Base-by-base conservation (phyloP, 169 alveolate species). In the Plasmodium cynomolgi region DNA sequence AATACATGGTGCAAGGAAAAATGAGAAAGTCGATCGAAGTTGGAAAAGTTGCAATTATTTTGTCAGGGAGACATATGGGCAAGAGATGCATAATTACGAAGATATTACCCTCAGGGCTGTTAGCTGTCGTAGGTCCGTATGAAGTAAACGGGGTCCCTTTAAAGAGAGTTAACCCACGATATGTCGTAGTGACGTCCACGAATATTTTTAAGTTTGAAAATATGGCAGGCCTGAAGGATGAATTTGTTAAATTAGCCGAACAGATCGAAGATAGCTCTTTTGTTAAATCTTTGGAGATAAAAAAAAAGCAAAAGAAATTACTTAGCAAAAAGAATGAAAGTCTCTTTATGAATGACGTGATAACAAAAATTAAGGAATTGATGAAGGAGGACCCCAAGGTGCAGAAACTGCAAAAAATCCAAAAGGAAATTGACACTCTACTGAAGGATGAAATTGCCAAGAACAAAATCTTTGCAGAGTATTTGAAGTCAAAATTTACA, bases 41-140 rank as follows among this genome's bases (percentile, higher is more conserved):
- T 39, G 99, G 99, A 34, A 97, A 98, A 56, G 99, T 99, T n/a
- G 97, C 98, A 85, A 98, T 99, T 73, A 95, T 99, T 84, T 97
- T 99, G 47, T 96, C 99, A 77, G 99, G 99, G 73, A 98, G 98
- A 95, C 98, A 97, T 98, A 97, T 98, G 95, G 99, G 99, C 84
- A 98, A 98, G 95, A 98, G 99, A 85, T 99, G 98, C 39, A 99
- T 99, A 34, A 98, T 98, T 97, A 96, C 99, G 91, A 98, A 99
- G 98, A 97, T 98, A 92, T 96, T 98, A 92, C 84, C 95, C 62
- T 97, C 99, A 31, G 99, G 99, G 37, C 95, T 98, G 85, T 95
- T 98, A 84, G 97, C 98, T 68, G 99, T 99, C 44, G 98, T 99
- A 0, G 99, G 99, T 17, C 99, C 99, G 26, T 98, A 96, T 98